Base-by-base conservation (phyloP, 371 early-diverging fungal genomes). In the Blyttiomyces sp. region DNA sequence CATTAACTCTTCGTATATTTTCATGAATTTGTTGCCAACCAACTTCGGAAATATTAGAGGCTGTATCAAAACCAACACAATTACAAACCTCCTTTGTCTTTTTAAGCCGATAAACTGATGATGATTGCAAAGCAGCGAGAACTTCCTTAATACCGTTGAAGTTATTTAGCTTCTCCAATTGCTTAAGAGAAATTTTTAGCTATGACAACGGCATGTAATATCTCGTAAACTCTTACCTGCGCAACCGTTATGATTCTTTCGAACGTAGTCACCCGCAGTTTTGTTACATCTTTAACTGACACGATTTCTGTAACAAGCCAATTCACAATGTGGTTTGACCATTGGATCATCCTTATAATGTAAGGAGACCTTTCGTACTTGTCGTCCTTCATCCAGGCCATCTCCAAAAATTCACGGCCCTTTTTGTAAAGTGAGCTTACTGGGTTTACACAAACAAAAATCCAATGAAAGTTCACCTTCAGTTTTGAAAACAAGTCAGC, bases 121-220 rank as follows among this genome's bases (percentile, higher is more conserved):
- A 71, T 1, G 77, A 70, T 48, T 78, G 74, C 19, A 83, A 58
- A 1, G 76, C 84, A 3, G 82, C 84, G 21, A 80, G 48, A 11
- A 81, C 63, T 54, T 83, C 84, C 61, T 79, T 77, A 35, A 79
- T 74, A 2, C 79, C 84, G 57, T 83, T 83, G 57, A 76, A 79
- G 67, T 83, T 83, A 57, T 78, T 74, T 28, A 83, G 54, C 39
- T 74, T 75, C 23, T 71, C 69, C 9, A 80, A 57, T 17, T 73
- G 60, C 74, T 79, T 24, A n/a, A n/a, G n/a, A n/a, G n/a, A n/a
- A n/a, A 53, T 28, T 34, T n/a, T 5, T n/a, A 28, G 45, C 50
- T 36, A 34, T 44, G 5, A 7, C 7, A 30, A n/a, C n/a, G n/a
- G n/a, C n/a, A n/a, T n/a, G n/a, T n/a, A n/a, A n/a, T n/a, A n/a